Percentiles rank a stretch among this genome's conserved stretches.
Conservation (phyloP, 306 rosid species). For the Ochetophila trinervis region DNA sequence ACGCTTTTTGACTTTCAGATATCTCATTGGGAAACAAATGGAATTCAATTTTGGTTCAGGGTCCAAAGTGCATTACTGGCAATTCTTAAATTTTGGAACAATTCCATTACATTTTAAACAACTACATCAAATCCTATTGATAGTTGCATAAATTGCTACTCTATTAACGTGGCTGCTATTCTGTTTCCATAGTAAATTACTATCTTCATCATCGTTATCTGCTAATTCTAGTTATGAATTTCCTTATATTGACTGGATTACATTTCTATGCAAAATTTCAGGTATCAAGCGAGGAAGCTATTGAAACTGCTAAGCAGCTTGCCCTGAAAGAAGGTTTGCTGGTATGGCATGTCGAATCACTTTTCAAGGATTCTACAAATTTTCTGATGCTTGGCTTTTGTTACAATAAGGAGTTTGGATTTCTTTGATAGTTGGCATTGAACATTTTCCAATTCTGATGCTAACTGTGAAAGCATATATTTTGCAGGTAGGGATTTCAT, state of each 20-base stretch:
- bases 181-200: not conserved
- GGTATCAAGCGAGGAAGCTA: slow-evolving; percentile 67
- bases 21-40: no score
- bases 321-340: slow-evolving; percentile 81
- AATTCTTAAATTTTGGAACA: no score
- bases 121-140: not conserved
- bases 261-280: slow-evolving; percentile 25
- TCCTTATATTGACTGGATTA: not conserved
- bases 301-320: slow-evolving; percentile 62
- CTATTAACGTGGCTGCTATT: not conserved
- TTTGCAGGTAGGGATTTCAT: slow-evolving; percentile 74
- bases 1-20: no score
- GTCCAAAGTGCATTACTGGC: no score
- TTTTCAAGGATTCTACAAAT: not conserved
- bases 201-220: not conserved
- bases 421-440: not conserved
- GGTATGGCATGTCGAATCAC: slow-evolving; percentile 34
- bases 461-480: slow-evolving; percentile 1
- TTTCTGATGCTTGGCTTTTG: not conserved
- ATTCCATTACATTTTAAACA: no score
- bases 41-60: no score
- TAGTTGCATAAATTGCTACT: not conserved
- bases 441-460: not conserved
- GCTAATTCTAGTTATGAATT: not conserved
- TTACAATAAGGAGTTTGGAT: not conserved